Conservation (phyloP, 2,329 filamentous ascomycete species). For the Fusarium begoniae region DNA sequence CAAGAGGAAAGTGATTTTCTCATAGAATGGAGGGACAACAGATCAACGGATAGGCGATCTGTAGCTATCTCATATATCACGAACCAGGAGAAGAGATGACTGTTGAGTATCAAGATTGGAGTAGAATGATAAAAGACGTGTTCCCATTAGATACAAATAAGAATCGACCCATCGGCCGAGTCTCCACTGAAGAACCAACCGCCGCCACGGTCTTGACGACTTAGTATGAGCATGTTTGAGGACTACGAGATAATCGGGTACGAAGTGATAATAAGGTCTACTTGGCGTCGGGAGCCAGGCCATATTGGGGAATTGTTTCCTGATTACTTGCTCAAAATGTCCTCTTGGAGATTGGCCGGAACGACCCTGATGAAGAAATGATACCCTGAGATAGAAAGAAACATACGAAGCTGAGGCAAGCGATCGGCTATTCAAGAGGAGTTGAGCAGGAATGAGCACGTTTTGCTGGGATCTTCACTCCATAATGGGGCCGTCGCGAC, state of each 20-base stretch:
- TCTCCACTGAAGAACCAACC: constrained; percentile 22
- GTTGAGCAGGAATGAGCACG: constrained; percentile 52
- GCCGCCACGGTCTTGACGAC: not conserved
- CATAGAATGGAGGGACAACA: not conserved
- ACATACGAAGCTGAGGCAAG: not conserved
- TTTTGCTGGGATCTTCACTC: constrained; percentile 42
- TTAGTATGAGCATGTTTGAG: constrained; percentile 30
- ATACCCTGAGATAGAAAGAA: not conserved
- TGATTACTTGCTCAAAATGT: constrained; percentile 37
- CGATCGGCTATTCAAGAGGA: not conserved
- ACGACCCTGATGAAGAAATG: constrained; percentile 18
- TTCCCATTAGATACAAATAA: constrained; percentile 40
- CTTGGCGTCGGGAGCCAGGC: constrained; percentile 36
- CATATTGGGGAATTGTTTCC: constrained; percentile 33
- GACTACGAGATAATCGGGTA: constrained; percentile 5
- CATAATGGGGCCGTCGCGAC: constrained; percentile 15
- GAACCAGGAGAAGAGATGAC: constrained; percentile 7
- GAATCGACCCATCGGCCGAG: constrained; percentile 19
- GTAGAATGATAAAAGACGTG: constrained; percentile 17
- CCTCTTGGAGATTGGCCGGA: constrained; percentile 9
- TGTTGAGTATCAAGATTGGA: not conserved
- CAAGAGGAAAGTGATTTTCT: not conserved
- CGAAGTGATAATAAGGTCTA: not conserved
- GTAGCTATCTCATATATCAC: constrained; percentile 1
- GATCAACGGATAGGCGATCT: not conserved